Conservation (phyloP, 768 basidiomycete species). For the Austroboletus eburneus region DNA sequence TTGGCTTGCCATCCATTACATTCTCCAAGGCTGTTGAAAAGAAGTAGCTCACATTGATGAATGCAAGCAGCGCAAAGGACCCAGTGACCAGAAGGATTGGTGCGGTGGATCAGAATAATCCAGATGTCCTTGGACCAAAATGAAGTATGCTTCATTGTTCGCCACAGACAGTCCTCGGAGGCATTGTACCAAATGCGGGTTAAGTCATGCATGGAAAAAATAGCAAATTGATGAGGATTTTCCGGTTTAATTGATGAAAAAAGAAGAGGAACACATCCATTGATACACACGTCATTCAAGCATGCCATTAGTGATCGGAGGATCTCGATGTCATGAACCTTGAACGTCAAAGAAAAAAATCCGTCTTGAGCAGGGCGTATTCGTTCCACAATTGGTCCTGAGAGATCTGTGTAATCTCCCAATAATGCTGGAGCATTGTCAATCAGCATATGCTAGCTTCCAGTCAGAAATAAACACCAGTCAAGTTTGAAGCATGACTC, state of each 20-base stretch:
- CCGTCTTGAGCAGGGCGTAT: no score
- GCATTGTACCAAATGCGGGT: slow-evolving; percentile 1
- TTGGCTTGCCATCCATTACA: slow-evolving; percentile 2
- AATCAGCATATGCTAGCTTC: no score
- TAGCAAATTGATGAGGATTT: neutral
- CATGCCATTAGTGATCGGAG: neutral
- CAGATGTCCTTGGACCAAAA: slow-evolving; percentile 33
- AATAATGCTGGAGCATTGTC: no score
- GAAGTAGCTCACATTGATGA: slow-evolving; percentile 1
- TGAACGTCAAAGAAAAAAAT: no score
- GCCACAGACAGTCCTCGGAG: slow-evolving; percentile 21
- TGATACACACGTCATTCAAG: slow-evolving; percentile 12
- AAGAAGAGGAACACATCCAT: slow-evolving; percentile 9
- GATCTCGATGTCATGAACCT: neutral
- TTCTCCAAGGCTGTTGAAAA: slow-evolving; percentile 12
- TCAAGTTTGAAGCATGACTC: no score
- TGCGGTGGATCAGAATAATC: slow-evolving; percentile 37
- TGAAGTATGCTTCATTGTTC: neutral
- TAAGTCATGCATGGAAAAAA: slow-evolving; percentile 10
- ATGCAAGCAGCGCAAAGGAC: slow-evolving; percentile 21
- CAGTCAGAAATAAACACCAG: no score
- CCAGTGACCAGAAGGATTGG: slow-evolving; percentile 26
- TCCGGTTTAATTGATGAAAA: neutral
- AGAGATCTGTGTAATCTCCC: no score
- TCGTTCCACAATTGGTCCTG: no score